Conservation (phyloP, 768 basidiomycete species). For the Xerocomus potaroensis region DNA sequence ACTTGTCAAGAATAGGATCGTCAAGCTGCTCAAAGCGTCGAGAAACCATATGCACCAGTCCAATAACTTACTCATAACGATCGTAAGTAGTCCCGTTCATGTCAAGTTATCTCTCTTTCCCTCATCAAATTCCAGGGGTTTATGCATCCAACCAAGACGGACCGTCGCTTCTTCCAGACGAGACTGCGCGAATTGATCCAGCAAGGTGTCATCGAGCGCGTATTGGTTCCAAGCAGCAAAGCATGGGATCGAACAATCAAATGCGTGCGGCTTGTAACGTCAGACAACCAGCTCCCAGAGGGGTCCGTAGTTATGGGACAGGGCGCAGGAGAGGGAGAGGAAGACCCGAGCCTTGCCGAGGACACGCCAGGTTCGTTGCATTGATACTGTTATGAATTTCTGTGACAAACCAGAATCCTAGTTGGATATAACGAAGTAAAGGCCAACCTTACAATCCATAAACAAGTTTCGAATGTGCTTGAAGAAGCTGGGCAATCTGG, state of each 20-base stretch:
- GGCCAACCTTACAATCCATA: conserved; percentile 65
- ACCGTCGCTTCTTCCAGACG: conserved; percentile 79
- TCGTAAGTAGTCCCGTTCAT: conserved; percentile 46
- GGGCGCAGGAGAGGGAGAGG: conserved; percentile 41
- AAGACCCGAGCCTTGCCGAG: conserved; percentile 27
- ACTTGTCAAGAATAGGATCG: conserved; percentile 64
- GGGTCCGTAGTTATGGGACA: conserved; percentile 35
- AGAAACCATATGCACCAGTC: conserved; percentile 68
- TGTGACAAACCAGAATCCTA: conserved; percentile 10
- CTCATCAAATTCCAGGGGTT: conserved; percentile 55
- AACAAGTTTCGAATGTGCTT: conserved; percentile 72
- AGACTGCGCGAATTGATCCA: conserved; percentile 70
- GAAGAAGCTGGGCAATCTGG: conserved; percentile 64
- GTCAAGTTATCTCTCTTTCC: not conserved
- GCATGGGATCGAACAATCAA: conserved; percentile 46
- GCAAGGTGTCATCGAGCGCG: conserved; percentile 70
- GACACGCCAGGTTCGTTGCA: conserved; percentile 29
- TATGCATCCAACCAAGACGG: conserved; percentile 64
- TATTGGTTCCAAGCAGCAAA: conserved; percentile 60
- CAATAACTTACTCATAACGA: conserved; percentile 68
- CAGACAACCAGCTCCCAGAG: conserved; percentile 34
- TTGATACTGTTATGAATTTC: not conserved
- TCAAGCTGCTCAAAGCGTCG: conserved; percentile 67
- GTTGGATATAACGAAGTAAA: conserved; percentile 43
- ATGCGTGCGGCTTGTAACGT: conserved; percentile 61